Conservation (phyloP, 441 rosid genomes). For the Populus hybrid region DNA sequence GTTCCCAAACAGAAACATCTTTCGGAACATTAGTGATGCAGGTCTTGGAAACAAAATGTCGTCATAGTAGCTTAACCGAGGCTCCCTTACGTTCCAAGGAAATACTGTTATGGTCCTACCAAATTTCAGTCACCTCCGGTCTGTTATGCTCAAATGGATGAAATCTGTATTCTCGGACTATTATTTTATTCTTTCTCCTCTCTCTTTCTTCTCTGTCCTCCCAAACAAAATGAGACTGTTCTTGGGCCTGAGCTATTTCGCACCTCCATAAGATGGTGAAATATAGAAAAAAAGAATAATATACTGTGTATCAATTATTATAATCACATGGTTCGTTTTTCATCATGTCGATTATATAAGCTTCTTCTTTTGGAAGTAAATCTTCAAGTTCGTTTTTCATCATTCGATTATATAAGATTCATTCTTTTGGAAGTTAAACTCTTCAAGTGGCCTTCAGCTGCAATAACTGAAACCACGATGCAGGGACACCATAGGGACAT, state of each 20-base stretch:
- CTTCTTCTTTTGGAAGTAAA: no score
- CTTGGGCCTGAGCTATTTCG: neutral
- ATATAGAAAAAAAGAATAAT: no score
- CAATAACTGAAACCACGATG: conserved; percentile 49
- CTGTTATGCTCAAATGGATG: neutral
- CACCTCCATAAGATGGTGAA: no score
- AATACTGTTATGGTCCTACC: neutral
- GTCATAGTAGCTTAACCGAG: neutral
- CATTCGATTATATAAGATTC: no score
- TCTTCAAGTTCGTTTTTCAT: no score
- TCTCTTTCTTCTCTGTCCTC: neutral
- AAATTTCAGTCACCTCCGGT: neutral
- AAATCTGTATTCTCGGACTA: neutral
- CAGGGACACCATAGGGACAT: conserved; percentile 80
- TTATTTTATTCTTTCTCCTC: neutral
- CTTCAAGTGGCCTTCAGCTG: no score
- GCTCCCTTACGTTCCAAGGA: neutral
- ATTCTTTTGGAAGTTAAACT: no score
- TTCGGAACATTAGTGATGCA: neutral
- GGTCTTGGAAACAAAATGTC: neutral
- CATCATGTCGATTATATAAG: no score
- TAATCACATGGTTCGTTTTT: no score
- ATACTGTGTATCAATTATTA: conserved; percentile 14
- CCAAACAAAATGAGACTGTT: neutral
- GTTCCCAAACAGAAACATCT: neutral